A percentile compares a stretch with the other conserved stretches of the same genome.
Conservation (phyloP, 2,329 filamentous ascomycete species). For the Hypoxylon sp. region DNA sequence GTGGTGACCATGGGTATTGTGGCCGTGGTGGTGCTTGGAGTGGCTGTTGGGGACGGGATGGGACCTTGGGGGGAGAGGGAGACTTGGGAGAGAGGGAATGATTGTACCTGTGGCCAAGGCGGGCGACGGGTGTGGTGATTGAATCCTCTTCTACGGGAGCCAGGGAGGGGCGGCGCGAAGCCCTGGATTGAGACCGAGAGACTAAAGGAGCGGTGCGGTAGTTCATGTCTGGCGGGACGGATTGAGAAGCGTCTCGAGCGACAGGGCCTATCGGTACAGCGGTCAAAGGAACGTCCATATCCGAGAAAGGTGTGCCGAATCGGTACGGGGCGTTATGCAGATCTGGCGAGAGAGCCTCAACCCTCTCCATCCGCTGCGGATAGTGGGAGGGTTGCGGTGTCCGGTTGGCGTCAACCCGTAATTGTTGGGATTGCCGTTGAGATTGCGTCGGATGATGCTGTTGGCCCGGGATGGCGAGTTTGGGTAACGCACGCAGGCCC, state of each 20-base stretch:
- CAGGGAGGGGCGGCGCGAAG: slow-evolving; percentile 77
- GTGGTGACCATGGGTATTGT: slow-evolving; percentile 69
- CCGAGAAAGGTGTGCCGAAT: slow-evolving; percentile 88
- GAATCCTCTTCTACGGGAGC: slow-evolving; percentile 77
- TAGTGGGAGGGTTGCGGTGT: slow-evolving; percentile 53
- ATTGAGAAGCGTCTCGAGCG: slow-evolving; percentile 84
- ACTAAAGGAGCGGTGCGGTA: slow-evolving; percentile 66
- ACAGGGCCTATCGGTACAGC: slow-evolving; percentile 78
- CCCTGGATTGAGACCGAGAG: slow-evolving; percentile 65
- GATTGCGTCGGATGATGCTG: slow-evolving; percentile 30
- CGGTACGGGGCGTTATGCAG: slow-evolving; percentile 75
- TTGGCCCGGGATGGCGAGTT: slow-evolving; percentile 69
- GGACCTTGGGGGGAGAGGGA: slow-evolving; percentile 49
- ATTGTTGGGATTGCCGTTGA: slow-evolving; percentile 33
- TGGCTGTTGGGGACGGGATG: slow-evolving; percentile 54
- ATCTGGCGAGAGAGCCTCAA: slow-evolving; percentile 66
- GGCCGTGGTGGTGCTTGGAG: slow-evolving; percentile 67
- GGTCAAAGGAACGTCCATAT: slow-evolving; percentile 89
- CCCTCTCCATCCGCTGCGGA: slow-evolving; percentile 67
- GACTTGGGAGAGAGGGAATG: slow-evolving; percentile 54
- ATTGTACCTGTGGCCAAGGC: slow-evolving; percentile 45
- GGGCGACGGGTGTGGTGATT: slow-evolving; percentile 55
- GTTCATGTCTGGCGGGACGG: slow-evolving; percentile 93
- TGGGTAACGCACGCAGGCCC: slow-evolving; percentile 71
- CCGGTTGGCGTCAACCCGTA: slow-evolving; percentile 42